Base-by-base conservation (phyloP, 2,329 filamentous ascomycete species). In the Penicillium concentricum region DNA sequence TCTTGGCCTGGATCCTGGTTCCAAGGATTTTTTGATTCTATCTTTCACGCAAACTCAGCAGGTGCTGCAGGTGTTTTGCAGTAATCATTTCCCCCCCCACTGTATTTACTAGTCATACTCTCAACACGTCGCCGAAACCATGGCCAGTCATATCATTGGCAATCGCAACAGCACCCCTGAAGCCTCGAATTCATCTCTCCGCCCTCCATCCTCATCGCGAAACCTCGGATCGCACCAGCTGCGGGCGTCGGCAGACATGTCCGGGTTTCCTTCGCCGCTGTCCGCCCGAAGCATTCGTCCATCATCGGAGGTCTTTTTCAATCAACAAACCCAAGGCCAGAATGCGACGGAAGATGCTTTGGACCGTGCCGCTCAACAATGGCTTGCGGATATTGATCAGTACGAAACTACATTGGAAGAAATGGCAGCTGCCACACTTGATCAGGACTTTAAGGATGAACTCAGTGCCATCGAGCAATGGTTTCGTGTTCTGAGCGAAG, bases 391-490 rank as follows among this genome's bases (percentile, higher is more conserved):
- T 70, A 97, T 99, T 66, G 94, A 99, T 73, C 93, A 97, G 75
- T 97, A 97, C 70, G 94, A 99, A 81, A 96, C 88, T n/a, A 99
- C 94, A 1, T 78, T 99, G 69, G 94, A 97, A 76, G 94, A 99
- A 74, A 99, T 99, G 94, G 94, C 94, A 42, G 92, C 93, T 32
- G 94, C 94, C 28, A 97, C 94, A n/a, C 81, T 97, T 53, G 94
- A 99, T 73, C 94, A 99, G 79, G 94, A 99, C 73, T 99, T 99
- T 82, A 99, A 99, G 80, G 94, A 97, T 76, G 94, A 99, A 77
- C 84, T 99, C 59, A 97, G 92, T 73, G 94, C 94, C 66, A 99
- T 99, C 71, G 94, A 99, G 79, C 94, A 99, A 81, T 99, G 94
- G 94, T 99, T 99, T 77, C 89, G 92, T 61, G 94, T 99, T 52